phyloP scores from a whole-genome alignment of 2,329 filamentous ascomycete genomes.

The Aphanocladium album region DNA sequence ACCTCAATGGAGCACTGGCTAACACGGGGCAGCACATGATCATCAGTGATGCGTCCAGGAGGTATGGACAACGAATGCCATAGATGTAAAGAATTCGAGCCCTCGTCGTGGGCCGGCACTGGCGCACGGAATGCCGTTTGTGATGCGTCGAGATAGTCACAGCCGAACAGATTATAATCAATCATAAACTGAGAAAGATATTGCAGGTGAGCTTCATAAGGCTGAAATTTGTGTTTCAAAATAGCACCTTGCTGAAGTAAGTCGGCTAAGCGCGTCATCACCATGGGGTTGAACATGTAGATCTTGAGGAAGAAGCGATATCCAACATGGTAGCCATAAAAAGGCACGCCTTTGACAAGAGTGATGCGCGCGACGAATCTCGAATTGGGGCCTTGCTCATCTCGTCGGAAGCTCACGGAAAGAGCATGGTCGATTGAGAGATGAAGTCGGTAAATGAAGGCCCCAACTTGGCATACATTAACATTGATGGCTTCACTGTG shows the following conservation, averaged over 20 bases:
- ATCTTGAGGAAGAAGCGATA: conserved; percentile 91
- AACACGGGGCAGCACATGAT: conserved; percentile 62
- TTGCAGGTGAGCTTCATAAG: conserved; percentile 89
- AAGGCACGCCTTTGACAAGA: conserved; percentile 86
- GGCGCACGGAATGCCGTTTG: conserved; percentile 70
- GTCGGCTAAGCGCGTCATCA: conserved; percentile 84
- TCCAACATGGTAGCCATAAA: conserved; percentile 93
- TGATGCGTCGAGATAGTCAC: conserved; percentile 72
- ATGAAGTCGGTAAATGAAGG: conserved; percentile 73
- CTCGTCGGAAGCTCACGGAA: conserved; percentile 75
- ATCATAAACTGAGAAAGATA: conserved; percentile 96
- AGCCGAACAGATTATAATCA: conserved; percentile 96
- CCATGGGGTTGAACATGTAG: conserved; percentile 81
- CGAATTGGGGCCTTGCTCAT: conserved; percentile 61
- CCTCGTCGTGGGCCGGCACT: conserved; percentile 63
- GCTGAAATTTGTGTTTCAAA: conserved; percentile 78
- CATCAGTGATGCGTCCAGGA: conserved; percentile 43
- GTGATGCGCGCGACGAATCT: conserved; percentile 85
- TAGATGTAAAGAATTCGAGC: conserved; percentile 55
- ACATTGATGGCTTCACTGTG: not conserved
- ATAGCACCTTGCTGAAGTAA: conserved; percentile 83
- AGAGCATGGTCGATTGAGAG: conserved; percentile 87
- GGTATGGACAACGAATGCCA: conserved; percentile 78
- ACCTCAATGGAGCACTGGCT: conserved; percentile 89
- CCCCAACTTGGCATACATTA: conserved; percentile 50